A percentile compares a stretch with the other conserved stretches of the same genome.
phyloP scores from a whole-genome alignment of 1,284 basidiomycete genomes.

The Papiliotrema fonsecae region DNA sequence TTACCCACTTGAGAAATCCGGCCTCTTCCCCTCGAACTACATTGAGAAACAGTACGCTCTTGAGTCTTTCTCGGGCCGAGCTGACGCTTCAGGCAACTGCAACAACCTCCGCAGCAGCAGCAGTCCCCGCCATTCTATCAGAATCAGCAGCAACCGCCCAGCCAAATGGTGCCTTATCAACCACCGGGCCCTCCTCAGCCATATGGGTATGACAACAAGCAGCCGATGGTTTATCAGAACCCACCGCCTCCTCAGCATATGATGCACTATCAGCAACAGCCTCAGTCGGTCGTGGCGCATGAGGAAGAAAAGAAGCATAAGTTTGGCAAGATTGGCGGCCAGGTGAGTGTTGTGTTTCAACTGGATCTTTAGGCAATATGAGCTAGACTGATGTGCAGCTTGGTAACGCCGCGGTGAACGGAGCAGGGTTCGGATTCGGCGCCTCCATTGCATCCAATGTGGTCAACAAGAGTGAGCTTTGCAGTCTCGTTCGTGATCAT shows the following conservation, averaged over 20 bases:
- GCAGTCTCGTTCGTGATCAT: neutral
- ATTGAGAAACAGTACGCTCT: constrained; percentile 39
- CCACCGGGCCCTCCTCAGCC: neutral
- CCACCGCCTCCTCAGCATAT: constrained; percentile 15
- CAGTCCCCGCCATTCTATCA: no score
- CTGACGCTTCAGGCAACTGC: constrained; percentile 1
- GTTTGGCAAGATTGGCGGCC: constrained; percentile 36
- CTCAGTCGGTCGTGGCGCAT: constrained; percentile 20
- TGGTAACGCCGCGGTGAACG: constrained; percentile 31
- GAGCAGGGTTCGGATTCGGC: constrained; percentile 34
- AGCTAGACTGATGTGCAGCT: constrained; percentile 20
- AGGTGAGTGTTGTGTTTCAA: constrained; percentile 19
- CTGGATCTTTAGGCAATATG: neutral
- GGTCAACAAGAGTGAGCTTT: constrained; percentile 22
- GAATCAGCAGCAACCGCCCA: constrained; percentile 13
- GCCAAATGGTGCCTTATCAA: constrained; percentile 21
- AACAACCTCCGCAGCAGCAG: constrained; percentile 8
- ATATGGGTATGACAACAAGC: constrained; percentile 3
- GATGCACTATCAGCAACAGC: constrained; percentile 16
- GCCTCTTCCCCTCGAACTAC: constrained; percentile 43
- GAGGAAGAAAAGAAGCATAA: constrained; percentile 26
- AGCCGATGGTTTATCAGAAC: constrained; percentile 9
- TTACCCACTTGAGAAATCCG: constrained; percentile 24
- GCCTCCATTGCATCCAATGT: constrained; percentile 22
- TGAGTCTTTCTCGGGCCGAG: neutral